Evolutionary conservation across 2,329 filamentous ascomycete species (phyloP), one percentile per base, ranked within the genome.

Genomic region (Plectosphaerella sp.): DNA sequence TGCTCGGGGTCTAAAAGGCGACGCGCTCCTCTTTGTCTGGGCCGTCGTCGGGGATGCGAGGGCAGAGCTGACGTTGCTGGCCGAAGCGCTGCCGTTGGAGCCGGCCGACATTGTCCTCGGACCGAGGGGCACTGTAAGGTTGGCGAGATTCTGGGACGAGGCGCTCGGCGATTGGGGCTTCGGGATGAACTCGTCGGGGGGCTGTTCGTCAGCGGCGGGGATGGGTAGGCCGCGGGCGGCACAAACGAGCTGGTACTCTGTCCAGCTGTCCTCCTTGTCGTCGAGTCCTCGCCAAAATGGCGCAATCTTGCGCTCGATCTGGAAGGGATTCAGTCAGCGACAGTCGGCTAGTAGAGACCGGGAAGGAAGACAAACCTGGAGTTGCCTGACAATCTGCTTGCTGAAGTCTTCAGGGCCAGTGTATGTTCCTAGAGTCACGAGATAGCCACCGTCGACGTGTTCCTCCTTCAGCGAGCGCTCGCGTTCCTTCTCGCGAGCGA

Each of bases 221-320:
- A 97, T 85, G 3, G 89, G 83, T 52, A 95, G 79, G 18, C 90
- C 92, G 63, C 91, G 84, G 48, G 88, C 94, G 22, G 90, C 91
- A 52, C 93, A 91, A 61, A 97, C 84, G n/a, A 99, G 83, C 70
- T 99, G 94, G 69, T 94, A 86, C 64, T 99, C 94, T 12, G 91
- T 88, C 94, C 94, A 99, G 49, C 83, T 88, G 20, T 89, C 82
- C 15, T 86, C 87, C 68, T 94, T 91, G 67, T 97, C 92, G 58
- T 96, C 87, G 4, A 99, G 75, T 5, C 94, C 94, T 64, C 88
- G 87, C 91, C 93, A 99, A 68, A 99, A 99, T 0, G 94, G 94
- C 42, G 94, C 94, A 56, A 99, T 72, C 56, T 88, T 86, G 60
- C 94, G 83, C 71, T 99, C 94, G 66, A 99, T 91, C 93, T 97